Percentiles rank a stretch among this genome's conserved stretches.
These are phyloP conservation scores for Apiospora aurea DNA, from an alignment of 2,329 filamentous ascomycete species.

Conservation along the genomic window DNA sequence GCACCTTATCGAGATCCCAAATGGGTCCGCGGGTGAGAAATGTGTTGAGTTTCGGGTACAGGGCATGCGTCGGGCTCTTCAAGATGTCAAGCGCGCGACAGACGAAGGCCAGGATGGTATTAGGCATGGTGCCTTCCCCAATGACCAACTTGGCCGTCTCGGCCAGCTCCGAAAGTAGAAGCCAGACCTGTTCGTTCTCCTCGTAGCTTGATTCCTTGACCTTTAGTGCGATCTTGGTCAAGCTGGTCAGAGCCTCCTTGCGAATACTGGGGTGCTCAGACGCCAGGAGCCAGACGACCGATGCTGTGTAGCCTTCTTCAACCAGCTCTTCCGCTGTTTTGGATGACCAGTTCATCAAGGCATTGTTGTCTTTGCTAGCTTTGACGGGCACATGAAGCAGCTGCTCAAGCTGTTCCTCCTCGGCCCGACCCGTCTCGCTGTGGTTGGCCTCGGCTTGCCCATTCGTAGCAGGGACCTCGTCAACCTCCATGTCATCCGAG, in stretches of 20 bases:
- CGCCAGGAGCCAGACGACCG: slow-evolving; percentile 76
- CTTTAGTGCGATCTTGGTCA: slow-evolving; percentile 70
- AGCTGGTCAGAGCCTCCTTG: slow-evolving; percentile 75
- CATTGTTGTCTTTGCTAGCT: slow-evolving; percentile 60
- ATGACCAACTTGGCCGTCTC: slow-evolving; percentile 72
- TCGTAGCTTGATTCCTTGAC: slow-evolving; percentile 73
- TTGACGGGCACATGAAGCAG: slow-evolving; percentile 58
- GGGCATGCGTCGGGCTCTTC: slow-evolving; percentile 76
- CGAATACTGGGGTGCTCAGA: slow-evolving; percentile 79
- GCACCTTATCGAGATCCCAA: slow-evolving; percentile 78
- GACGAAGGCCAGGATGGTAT: slow-evolving; percentile 78
- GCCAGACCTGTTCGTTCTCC: slow-evolving; percentile 79
- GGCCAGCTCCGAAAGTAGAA: slow-evolving; percentile 79
- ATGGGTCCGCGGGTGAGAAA: slow-evolving; percentile 80
- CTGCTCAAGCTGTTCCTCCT: slow-evolving; percentile 54
- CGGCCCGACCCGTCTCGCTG: slow-evolving; percentile 37
- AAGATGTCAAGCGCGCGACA: slow-evolving; percentile 73
- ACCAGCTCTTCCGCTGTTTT: slow-evolving; percentile 82
- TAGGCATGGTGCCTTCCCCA: slow-evolving; percentile 68
- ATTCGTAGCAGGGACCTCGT: neutral
- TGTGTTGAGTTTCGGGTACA: slow-evolving; percentile 86
- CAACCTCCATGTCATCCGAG: slow-evolving; percentile 16
- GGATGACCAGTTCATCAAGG: slow-evolving; percentile 70
- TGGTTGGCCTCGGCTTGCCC: slow-evolving; percentile 23
- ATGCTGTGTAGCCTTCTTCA: slow-evolving; percentile 76